A percentile compares a stretch with the other conserved stretches of the same genome.
Conservation (phyloP, 495 filamentous ascomycete species). For the Trypethelium eluteriae region DNA sequence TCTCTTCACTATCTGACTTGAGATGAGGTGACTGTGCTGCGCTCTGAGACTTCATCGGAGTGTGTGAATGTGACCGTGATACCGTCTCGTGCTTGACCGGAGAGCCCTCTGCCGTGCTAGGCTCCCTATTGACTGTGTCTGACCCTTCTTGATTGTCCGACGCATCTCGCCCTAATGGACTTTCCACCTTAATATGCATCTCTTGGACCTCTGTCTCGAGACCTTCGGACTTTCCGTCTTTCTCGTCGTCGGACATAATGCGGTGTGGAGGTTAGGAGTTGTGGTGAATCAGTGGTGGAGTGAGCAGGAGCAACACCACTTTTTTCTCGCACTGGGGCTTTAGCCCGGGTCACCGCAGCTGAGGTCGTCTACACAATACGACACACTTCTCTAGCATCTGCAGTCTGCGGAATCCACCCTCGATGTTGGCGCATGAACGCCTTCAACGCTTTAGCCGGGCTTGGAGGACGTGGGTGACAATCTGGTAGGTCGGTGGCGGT, state of each 20-base stretch:
- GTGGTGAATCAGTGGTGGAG: constrained; percentile 15
- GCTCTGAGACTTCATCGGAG: constrained; percentile 38
- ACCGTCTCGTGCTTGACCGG: not conserved
- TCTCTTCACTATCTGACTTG: constrained; percentile 38
- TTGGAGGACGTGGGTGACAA: not conserved
- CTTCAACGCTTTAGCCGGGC: not conserved
- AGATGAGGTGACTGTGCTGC: constrained; percentile 34
- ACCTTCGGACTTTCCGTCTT: constrained; percentile 24
- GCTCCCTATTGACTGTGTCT: constrained; percentile 15
- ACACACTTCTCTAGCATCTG: not conserved
- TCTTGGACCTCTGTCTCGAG: constrained; percentile 32
- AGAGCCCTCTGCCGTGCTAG: constrained; percentile 14
- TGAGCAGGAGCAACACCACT: constrained; percentile 8
- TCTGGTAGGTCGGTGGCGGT: not conserved
- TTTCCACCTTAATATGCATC: constrained; percentile 30
- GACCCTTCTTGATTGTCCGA: constrained; percentile 19
- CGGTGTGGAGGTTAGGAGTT: constrained; percentile 12
- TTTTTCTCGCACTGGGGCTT: not conserved
- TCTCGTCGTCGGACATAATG: constrained; percentile 33
- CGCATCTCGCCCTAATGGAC: constrained; percentile 20
- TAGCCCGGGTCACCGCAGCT: not conserved
- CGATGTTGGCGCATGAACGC: not conserved
- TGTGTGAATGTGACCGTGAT: constrained; percentile 28
- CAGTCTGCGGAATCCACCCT: not conserved
- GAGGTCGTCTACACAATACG: not conserved